These are phyloP conservation scores for Medicago truncatula DNA, from an alignment of 306 rosid species.

Conservation along the genomic window DNA sequence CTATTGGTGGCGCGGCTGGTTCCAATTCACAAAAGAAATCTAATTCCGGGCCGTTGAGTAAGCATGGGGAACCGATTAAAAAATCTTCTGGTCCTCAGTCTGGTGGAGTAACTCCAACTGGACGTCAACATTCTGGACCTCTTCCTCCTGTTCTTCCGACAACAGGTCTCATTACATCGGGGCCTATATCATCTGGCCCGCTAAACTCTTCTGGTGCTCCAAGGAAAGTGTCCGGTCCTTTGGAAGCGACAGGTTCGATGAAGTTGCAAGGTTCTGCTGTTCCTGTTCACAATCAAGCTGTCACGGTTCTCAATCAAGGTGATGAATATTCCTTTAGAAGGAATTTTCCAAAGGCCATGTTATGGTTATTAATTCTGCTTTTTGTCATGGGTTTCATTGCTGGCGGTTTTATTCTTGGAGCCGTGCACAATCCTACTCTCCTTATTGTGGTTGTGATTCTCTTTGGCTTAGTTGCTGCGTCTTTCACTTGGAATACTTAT, in stretches of 20 bases:
- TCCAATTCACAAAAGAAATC: slow-evolving; percentile 77
- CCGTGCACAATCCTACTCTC: slow-evolving; percentile 86
- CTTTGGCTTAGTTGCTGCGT: slow-evolving; percentile 76
- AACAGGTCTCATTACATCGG: slow-evolving; percentile 96
- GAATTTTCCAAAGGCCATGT: slow-evolving; percentile 82
- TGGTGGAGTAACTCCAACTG: slow-evolving; percentile 86
- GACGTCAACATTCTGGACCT: slow-evolving; percentile 91
- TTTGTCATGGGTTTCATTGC: slow-evolving; percentile 99
- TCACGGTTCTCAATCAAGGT: slow-evolving; percentile 79
- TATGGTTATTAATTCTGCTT: slow-evolving; percentile 89
- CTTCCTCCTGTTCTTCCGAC: slow-evolving; percentile 87
- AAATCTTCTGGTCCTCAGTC: slow-evolving; percentile 96
- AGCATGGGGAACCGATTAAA: slow-evolving; percentile 96
- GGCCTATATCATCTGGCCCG: slow-evolving; percentile 92
- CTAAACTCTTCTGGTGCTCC: slow-evolving; percentile 92
- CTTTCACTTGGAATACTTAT: slow-evolving; percentile 88
- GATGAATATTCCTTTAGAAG: slow-evolving; percentile 82
- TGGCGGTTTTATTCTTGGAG: slow-evolving; percentile 98
- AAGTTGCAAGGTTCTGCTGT: slow-evolving; percentile 73
- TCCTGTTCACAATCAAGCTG: slow-evolving; percentile 74
- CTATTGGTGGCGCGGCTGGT: slow-evolving; percentile 67
- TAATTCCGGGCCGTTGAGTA: slow-evolving; percentile 91
- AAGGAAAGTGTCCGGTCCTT: slow-evolving; percentile 87
- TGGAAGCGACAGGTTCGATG: slow-evolving; percentile 80
- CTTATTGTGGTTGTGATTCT: slow-evolving; percentile 87